Base-by-base conservation (phyloP, 495 filamentous ascomycete species). In the Trichoderma parareesei region DNA sequence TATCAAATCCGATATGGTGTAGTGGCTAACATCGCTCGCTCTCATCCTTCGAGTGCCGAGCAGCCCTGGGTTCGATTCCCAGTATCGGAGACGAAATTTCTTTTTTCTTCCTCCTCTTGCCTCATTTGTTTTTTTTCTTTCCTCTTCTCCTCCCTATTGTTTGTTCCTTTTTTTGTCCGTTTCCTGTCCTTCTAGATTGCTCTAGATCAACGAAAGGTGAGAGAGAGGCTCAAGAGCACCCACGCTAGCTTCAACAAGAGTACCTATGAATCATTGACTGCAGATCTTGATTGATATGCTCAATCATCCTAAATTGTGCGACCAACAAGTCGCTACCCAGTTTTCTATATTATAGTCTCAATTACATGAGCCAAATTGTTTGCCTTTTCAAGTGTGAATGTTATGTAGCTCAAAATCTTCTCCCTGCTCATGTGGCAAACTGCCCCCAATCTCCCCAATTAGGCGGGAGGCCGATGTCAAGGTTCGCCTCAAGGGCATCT, bases 401-500 rank as follows among this genome's bases (percentile, higher is more conserved):
- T 18, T 0, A 49, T 0, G 43, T n/a, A 14, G 13, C 27, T n/a
- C 10, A 20, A 49, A 49, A 1, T 16, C 1, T 53, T 5, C 4
- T 4, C 48, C 48, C 8, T 14, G 14, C 14, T 43, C 37, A 43
- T 42, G 37, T 6, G 18, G 37, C 63, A 27, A 38, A 38, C n/a
- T 64, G 63, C 2, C 48, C 64, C 64, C 64, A 65, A 16, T 65
- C 64, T 13, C 55, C 41, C 72, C 71, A 78, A 61, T 76, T 71
- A 2, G 69, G 70, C 13, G 75, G 74, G 48, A 76, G 68, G 11
- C 74, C 73, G 35, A 75, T 72, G 48, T 79, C 75, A 33, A 79
- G 65, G 62, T 75, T 78, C 11, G 75, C 74, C 60, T 76, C 74
- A 3, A 80, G 71, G 37, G 71, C 73, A 7, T 76, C 73, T 61